Conservation (phyloP, 139 green algal species). For the Picocystis salinarum region DNA sequence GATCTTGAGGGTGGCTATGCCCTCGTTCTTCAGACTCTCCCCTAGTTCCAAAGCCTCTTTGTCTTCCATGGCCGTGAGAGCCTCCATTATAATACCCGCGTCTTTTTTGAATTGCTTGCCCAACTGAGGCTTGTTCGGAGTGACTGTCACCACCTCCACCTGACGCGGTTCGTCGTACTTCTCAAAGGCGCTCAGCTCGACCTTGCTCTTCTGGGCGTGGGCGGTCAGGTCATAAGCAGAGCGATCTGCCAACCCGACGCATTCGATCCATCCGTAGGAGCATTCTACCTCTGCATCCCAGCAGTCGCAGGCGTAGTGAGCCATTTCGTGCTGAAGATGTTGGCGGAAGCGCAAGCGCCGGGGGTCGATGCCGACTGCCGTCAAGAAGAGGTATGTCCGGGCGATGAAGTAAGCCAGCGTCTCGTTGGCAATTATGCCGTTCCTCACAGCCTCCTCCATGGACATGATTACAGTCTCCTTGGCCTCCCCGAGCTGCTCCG, state of each 20-base stretch:
- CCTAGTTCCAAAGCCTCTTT: slow-evolving; percentile 33
- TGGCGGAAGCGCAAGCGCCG: slow-evolving; percentile 80
- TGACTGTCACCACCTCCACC: slow-evolving; percentile 40
- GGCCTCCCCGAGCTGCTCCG: slow-evolving; percentile 64
- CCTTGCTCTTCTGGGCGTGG: slow-evolving; percentile 50
- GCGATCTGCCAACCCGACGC: slow-evolving; percentile 86
- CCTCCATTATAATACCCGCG: slow-evolving; percentile 43
- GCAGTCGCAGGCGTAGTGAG: slow-evolving; percentile 82
- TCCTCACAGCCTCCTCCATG: slow-evolving; percentile 61
- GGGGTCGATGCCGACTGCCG: slow-evolving; percentile 56
- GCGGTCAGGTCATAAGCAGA: slow-evolving; percentile 79
- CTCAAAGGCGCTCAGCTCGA: slow-evolving; percentile 57
- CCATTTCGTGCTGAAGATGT: slow-evolving; percentile 88
- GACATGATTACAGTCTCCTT: slow-evolving; percentile 58
- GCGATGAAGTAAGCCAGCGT: slow-evolving; percentile 98
- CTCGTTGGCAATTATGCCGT: slow-evolving; percentile 90
- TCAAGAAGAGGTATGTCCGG: slow-evolving; percentile 86
- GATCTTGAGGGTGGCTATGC: slow-evolving; percentile 17
- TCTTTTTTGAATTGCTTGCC: slow-evolving; percentile 77
- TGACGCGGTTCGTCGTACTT: slow-evolving; percentile 55
- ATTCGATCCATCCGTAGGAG: slow-evolving; percentile 96
- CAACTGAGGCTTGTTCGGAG: slow-evolving; percentile 67
- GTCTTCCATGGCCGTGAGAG: slow-evolving; percentile 30
- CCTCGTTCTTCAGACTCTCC: slow-evolving; percentile 20
- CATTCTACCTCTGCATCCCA: slow-evolving; percentile 94